phyloP scores from a whole-genome alignment of 1,139 yeast genomes.

The Debaryomyces psychrophilus region DNA sequence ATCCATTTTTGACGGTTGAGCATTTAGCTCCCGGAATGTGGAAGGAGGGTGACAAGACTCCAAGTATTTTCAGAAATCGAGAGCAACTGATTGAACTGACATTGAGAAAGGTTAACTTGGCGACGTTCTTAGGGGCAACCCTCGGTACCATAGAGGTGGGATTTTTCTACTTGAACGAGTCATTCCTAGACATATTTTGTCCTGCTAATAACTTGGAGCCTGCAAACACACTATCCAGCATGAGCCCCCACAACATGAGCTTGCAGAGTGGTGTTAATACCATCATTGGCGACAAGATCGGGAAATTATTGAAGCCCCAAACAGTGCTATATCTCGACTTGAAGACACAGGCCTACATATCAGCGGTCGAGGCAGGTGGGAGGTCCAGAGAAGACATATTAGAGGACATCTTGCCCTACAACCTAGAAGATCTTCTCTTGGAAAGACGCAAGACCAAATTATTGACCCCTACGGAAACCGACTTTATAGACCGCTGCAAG shows the following conservation, averaged over 20 bases:
- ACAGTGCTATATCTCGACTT: constrained; percentile 79
- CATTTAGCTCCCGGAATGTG: constrained; percentile 68
- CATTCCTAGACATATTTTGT: constrained; percentile 82
- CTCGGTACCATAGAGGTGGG: constrained; percentile 86
- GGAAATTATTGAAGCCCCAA: constrained; percentile 75
- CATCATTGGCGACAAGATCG: constrained; percentile 45
- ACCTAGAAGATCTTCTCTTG: constrained; percentile 52
- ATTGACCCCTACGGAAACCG: constrained; percentile 69
- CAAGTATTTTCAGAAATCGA: constrained; percentile 57
- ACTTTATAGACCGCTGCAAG: constrained; percentile 70
- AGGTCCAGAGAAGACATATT: constrained; percentile 68
- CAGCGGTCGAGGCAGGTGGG: constrained; percentile 79
- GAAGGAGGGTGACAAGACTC: constrained; percentile 64
- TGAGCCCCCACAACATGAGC: constrained; percentile 38
- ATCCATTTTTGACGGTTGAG: constrained; percentile 66
- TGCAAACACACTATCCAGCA: constrained; percentile 42
- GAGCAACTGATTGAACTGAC: constrained; percentile 72
- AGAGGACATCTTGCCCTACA: constrained; percentile 74
- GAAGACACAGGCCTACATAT: constrained; percentile 92
- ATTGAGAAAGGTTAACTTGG: constrained; percentile 79
- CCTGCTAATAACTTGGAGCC: constrained; percentile 57
- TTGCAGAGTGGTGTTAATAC: constrained; percentile 43
- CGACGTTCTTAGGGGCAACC: constrained; percentile 84
- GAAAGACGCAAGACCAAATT: constrained; percentile 28
- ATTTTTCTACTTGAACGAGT: constrained; percentile 80